phyloP scores from a whole-genome alignment of 169 alveolate species.

The Perkinsus marinus region DNA sequence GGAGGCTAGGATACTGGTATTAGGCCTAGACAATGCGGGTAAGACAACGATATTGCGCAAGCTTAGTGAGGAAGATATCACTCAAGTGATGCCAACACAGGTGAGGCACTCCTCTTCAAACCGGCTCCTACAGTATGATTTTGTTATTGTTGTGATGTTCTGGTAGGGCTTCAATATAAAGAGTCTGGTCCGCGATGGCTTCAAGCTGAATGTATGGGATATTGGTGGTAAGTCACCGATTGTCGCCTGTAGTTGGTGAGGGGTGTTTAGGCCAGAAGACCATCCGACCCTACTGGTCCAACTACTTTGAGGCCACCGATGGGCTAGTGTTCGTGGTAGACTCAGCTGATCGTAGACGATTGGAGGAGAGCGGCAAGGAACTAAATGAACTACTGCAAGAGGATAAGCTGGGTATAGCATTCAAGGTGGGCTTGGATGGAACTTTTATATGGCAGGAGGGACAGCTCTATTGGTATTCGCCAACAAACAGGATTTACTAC shows the following conservation, averaged over 20 bases:
- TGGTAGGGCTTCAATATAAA: slow-evolving; percentile 62
- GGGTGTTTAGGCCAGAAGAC: slow-evolving; percentile 57
- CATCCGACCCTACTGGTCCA: slow-evolving; percentile 69
- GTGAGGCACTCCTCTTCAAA: neutral
- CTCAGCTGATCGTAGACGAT: slow-evolving; percentile 60
- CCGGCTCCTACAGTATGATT: too few species aligned
- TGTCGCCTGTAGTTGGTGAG: too few species aligned
- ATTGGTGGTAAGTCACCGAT: slow-evolving; percentile 54
- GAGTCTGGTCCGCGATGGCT: slow-evolving; percentile 57
- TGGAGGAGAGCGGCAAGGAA: slow-evolving; percentile 63
- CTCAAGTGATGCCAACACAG: slow-evolving; percentile 50
- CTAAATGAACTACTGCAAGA: slow-evolving; percentile 52
- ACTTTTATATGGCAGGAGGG: slow-evolving; percentile 17
- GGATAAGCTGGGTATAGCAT: slow-evolving; percentile 35
- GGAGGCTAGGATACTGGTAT: slow-evolving; percentile 66
- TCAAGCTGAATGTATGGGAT: slow-evolving; percentile 71
- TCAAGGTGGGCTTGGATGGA: neutral
- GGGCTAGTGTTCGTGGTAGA: slow-evolving; percentile 72
- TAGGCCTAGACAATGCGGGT: slow-evolving; percentile 80
- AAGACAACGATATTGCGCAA: slow-evolving; percentile 73
- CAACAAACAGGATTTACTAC: slow-evolving; percentile 58
- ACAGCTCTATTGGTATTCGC: slow-evolving; percentile 64
- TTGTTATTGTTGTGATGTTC: neutral
- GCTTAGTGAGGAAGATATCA: slow-evolving; percentile 65
- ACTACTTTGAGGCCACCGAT: slow-evolving; percentile 68